Percentiles rank a stretch among this genome's conserved stretches.
Evolutionary conservation across 345 rosid genomes (phyloP).

Genomic region (Moricandia arvensis): DNA sequence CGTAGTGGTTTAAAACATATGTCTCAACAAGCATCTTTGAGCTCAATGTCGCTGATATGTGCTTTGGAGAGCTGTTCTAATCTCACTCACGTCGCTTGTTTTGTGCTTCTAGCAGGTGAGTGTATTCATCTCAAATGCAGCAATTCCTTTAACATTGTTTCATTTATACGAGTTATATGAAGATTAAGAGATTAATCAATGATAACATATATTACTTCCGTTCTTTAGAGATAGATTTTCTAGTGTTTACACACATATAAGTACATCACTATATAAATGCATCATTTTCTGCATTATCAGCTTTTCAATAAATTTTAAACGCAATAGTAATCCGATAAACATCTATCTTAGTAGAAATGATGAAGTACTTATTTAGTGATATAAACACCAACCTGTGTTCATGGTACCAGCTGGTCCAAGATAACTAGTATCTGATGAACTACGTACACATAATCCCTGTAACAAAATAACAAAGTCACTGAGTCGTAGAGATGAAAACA

Average conservation of each 20-base stretch:
- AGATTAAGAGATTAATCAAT: not conserved
- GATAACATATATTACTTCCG: not conserved
- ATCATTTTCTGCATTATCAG: too few relatives aligned
- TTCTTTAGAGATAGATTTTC: too few relatives aligned
- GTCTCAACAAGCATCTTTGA: slow-evolving; percentile 69
- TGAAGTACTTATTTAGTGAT: too few relatives aligned
- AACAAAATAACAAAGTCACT: slow-evolving; percentile 12
- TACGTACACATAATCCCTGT: slow-evolving; percentile 53
- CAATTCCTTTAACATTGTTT: slow-evolving; percentile 42
- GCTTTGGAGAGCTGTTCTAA: slow-evolving; percentile 68
- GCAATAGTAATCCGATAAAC: too few relatives aligned
- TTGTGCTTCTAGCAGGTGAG: slow-evolving; percentile 80
- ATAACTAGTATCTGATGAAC: slow-evolving; percentile 46
- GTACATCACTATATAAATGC: too few relatives aligned
- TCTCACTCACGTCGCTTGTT: slow-evolving; percentile 60
- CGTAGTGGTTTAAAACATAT: slow-evolving; percentile 70
- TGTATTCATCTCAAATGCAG: slow-evolving; percentile 82
- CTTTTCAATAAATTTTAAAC: too few relatives aligned
- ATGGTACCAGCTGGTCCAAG: slow-evolving; percentile 54
- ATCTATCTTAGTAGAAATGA: too few relatives aligned
- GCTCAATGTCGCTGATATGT: slow-evolving; percentile 65
- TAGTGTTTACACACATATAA: too few relatives aligned
- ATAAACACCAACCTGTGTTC: slow-evolving; percentile 46
- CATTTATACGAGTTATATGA: not conserved
- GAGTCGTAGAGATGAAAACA: not conserved